Conservation (phyloP, 2,329 filamentous ascomycete species). For the Fusarium veterinarium region DNA sequence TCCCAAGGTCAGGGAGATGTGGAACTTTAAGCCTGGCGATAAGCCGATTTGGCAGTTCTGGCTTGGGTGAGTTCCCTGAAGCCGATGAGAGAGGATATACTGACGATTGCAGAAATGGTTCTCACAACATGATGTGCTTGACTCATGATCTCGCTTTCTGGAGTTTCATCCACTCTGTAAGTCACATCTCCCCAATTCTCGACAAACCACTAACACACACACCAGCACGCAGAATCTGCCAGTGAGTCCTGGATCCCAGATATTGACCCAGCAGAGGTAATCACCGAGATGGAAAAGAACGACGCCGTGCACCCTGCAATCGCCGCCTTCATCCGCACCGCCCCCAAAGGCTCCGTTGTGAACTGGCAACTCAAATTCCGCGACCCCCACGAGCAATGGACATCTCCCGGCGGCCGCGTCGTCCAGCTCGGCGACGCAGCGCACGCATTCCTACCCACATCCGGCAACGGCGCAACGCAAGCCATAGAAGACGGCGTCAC, state of each 20-base stretch:
- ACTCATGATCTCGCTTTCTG: constrained; percentile 27
- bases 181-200: rapidly evolving
- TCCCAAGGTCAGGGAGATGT: constrained; percentile 25
- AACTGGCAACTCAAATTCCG: constrained; percentile 36
- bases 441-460: constrained; percentile 26
- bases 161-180: constrained; percentile 33
- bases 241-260: constrained; percentile 31
- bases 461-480: constrained; percentile 28
- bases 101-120: constrained; percentile 12
- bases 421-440: constrained; percentile 31
- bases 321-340: constrained; percentile 25
- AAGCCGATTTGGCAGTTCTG: constrained; percentile 32
- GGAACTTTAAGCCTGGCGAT: constrained; percentile 17
- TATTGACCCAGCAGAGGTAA: constrained; percentile 23
- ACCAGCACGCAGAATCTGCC: constrained; percentile 23
- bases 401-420: constrained; percentile 23
- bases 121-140: constrained; percentile 25
- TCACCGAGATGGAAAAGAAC: constrained; percentile 31
- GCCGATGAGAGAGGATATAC: rapidly evolving
- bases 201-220: rapidly evolving
- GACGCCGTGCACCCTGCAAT: constrained; percentile 21
- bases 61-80: constrained; percentile 2
- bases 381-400: constrained; percentile 34
- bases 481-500: constrained; percentile 31
- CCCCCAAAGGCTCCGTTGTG: constrained; percentile 29